Base-by-base conservation (phyloP, 257 asterid genomes). In the Thymus mandschuricus region DNA sequence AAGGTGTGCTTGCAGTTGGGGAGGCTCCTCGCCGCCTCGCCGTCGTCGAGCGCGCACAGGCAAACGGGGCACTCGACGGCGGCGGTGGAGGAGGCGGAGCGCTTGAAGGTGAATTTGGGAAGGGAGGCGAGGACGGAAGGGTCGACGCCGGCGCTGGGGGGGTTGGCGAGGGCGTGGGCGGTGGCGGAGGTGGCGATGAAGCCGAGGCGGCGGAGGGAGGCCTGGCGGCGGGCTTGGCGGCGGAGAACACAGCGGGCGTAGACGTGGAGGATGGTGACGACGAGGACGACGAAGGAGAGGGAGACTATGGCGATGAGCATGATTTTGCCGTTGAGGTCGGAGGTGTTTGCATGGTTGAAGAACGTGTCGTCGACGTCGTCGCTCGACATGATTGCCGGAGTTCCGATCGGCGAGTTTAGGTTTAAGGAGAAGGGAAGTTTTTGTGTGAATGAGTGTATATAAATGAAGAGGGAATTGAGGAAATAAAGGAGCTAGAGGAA, bases 1-100 rank as follows among this genome's bases (percentile, higher is more conserved):
- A 93, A 93, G 54, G 66, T 70, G 68, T 93, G 98, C 41, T 84
- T 84, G 78, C 98, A 93, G 34, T 91, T 91, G 0, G 98, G 97
- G 77, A 93, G 60, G 10, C 60, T 70, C 70, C 96, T 74, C 6
- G 65, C 89, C 56, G n/a, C 76, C 65, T 93, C 97, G 1, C 96
- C 97, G 5, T 89, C 95, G 4, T 85, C 90, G 11, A 91, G 63
- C 0, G 5, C 13, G 70, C 90, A 80, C 40, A 91, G 41, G 67
- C 98, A 93, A 54, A 93, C 92, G 1, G 97, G 66, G 62, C 98
- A 93, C 78, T 93, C 98, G 6, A 62, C 21, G 6, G 21, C 29
- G 7, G 59, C 15, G 31, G 10, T 0, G 11, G 27, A 8, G 3
- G 66, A 62, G 3, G 64, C 54, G 9, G 75, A 41, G 2, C 66